Base-by-base conservation (phyloP, 2,329 filamentous ascomycete genomes). In the Amesomyces nigricolor region DNA sequence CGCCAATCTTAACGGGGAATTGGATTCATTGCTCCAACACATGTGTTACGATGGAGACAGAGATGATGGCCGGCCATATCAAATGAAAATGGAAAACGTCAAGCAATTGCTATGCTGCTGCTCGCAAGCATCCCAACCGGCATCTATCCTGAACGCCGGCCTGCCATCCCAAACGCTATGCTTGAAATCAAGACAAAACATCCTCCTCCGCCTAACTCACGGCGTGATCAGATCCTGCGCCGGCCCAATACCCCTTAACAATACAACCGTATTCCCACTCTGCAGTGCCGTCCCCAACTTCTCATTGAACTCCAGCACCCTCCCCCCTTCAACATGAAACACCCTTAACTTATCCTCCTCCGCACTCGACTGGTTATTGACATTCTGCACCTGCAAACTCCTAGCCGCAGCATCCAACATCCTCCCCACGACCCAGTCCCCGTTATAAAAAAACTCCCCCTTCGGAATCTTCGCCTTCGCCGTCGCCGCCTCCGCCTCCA, bases 301-400 rank as follows among this genome's bases (percentile, higher is more conserved):
- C 71, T 96, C 91, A 22, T 81, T 84, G 66, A 95, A 99, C 58
- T 94, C 91, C 60, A 99, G 71, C 59, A 99, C 70, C 56, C 90
- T 77, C 0, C 94, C 94, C 0, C 87, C 89, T 68, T 99, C 91
- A 0, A 99, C 89, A 68, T 97, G 91, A 66, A 96, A 99, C 0
- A 99, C 84, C 8, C 94, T 76, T 61, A 99, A 70, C 70, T 87
- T 87, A 57, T 91, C 86, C 68, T 87, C 85, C 73, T 95, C 89
- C 11, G 86, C 80, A 2, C 79, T 81, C 0, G 83, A 85, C 63
- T 87, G 79, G 65, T 95, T 95, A 67, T 95, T 95, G 60, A 92
- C 72, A 63, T 95, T 95, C 66, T 88, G 80, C 8, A 95, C 84
- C 72, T 92, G 88, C 57, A 95, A 69, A 54, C 81, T 80, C 70